phyloP scores from a whole-genome alignment of 768 basidiomycete genomes.

The Pleurotus cornucopiae region DNA sequence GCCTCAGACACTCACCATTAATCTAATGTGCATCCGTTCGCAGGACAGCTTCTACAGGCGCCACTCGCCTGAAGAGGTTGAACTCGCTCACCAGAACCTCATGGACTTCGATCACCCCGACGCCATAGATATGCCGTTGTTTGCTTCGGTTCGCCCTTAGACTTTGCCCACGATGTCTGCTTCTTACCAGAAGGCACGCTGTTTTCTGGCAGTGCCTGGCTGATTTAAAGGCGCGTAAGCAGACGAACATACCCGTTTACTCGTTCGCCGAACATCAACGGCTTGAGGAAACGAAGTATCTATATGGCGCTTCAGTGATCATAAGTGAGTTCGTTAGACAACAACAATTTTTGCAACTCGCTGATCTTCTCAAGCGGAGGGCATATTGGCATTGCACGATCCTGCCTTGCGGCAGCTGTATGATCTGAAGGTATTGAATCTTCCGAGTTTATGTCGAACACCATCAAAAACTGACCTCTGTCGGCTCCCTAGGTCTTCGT shows the following conservation, averaged over 20 bases:
- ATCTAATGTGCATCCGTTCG: neutral
- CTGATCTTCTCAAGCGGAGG: slow-evolving; percentile 55
- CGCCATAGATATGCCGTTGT: slow-evolving; percentile 87
- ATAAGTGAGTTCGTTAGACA: slow-evolving; percentile 47
- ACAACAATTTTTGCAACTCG: too few relatives aligned
- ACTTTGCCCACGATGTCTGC: too few relatives aligned
- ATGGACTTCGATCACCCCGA: slow-evolving; percentile 91
- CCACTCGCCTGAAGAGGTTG: slow-evolving; percentile 75
- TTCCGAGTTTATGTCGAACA: too few relatives aligned
- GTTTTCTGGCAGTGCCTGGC: slow-evolving; percentile 58
- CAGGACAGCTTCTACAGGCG: slow-evolving; percentile 94
- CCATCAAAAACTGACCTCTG: neutral
- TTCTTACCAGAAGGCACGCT: too few relatives aligned
- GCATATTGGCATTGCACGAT: slow-evolving; percentile 88
- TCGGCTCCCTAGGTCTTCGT: slow-evolving; percentile 62
- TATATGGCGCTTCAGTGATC: slow-evolving; percentile 91
- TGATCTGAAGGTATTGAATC: slow-evolving; percentile 71
- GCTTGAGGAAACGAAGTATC: slow-evolving; percentile 72
- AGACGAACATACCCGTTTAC: slow-evolving; percentile 89
- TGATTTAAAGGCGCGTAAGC: slow-evolving; percentile 81
- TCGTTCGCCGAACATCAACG: slow-evolving; percentile 91
- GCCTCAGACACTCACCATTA: neutral
- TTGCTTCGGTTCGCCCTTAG: slow-evolving; percentile 57
- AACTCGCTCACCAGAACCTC: slow-evolving; percentile 75
- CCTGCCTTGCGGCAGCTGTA: slow-evolving; percentile 74